Evolutionary conservation across 164 flowering plant genomes (phyloP).

Genomic region (Euptelea pleiosperma): DNA sequence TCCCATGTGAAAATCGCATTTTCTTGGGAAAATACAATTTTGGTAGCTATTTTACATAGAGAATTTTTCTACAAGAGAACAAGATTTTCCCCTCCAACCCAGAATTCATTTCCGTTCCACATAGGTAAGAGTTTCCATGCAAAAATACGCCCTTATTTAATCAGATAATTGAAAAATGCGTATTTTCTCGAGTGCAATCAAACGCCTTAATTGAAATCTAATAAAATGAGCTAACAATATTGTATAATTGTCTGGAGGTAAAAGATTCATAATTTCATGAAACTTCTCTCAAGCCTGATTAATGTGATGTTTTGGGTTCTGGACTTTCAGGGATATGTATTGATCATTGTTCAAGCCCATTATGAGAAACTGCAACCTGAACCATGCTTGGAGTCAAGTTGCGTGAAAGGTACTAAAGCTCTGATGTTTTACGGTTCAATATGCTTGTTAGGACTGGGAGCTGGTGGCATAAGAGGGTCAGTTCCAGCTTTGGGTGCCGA

Average conservation of each 20-base stretch:
- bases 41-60: no score
- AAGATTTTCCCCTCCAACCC: no score
- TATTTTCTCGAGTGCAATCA: no score
- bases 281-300: background rate
- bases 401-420: slow-evolving; percentile 13
- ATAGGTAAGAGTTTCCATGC: no score
- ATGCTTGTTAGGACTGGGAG: slow-evolving; percentile 12
- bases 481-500: slow-evolving; percentile 18
- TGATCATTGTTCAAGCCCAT: slow-evolving; percentile 13
- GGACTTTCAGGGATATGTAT: slow-evolving; percentile 12
- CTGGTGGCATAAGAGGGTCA: slow-evolving; percentile 17
- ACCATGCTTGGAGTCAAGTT: slow-evolving; percentile 4
- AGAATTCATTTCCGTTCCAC: background rate
- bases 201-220: background rate
- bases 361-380: slow-evolving; percentile 10
- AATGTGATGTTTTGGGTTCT: background rate
- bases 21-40: no score
- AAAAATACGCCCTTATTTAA: background rate
- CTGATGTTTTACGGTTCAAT: slow-evolving; percentile 12
- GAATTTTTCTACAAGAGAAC: no score
- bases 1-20: no score
- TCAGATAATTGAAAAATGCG: background rate
- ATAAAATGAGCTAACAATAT: background rate
- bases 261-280: no score
- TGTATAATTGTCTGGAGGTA: background rate